phyloP scores from a whole-genome alignment of 2,329 filamentous ascomycete species.

The Monosporascus ibericus region DNA sequence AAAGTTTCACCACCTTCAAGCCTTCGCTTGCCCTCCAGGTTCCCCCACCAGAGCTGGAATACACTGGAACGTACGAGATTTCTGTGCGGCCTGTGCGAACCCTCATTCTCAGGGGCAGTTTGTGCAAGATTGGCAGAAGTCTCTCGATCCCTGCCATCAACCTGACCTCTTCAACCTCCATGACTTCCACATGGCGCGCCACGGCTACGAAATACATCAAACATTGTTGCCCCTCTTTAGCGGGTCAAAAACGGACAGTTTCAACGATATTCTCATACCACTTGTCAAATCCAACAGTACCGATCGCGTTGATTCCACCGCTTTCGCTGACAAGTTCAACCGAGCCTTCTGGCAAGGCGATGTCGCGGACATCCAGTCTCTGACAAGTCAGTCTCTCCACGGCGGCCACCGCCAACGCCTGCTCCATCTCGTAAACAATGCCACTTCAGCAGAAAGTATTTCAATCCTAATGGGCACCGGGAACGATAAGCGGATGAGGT shows the following conservation, averaged over 20 bases:
- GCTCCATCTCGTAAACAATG: slow-evolving; percentile 60
- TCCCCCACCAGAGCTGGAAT: slow-evolving; percentile 54
- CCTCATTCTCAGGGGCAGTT: slow-evolving; percentile 64
- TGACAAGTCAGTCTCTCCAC: slow-evolving; percentile 50
- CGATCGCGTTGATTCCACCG: slow-evolving; percentile 36
- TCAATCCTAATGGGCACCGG: slow-evolving; percentile 50
- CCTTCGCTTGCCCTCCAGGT: slow-evolving; percentile 53
- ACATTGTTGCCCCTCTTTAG: slow-evolving; percentile 71
- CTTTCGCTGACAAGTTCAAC: slow-evolving; percentile 57
- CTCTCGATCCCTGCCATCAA: slow-evolving; percentile 67
- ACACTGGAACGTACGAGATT: slow-evolving; percentile 56
- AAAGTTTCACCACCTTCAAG: slow-evolving; percentile 26
- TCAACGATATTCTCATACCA: slow-evolving; percentile 72
- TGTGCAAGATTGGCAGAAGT: slow-evolving; percentile 57
- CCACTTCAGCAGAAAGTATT: slow-evolving; percentile 41
- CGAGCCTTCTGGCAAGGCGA: slow-evolving; percentile 70
- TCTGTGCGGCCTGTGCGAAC: slow-evolving; percentile 58
- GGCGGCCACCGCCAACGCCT: slow-evolving; percentile 65
- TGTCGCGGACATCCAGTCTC: slow-evolving; percentile 48
- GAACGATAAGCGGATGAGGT: slow-evolving; percentile 31
- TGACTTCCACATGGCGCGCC: slow-evolving; percentile 63
- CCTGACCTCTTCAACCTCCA: slow-evolving; percentile 70
- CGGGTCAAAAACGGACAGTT: slow-evolving; percentile 64
- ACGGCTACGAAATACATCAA: slow-evolving; percentile 54
- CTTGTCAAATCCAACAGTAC: slow-evolving; percentile 43